Evolutionary conservation across 2,329 filamentous ascomycete genomes (phyloP).

Genomic region (Aspergillus neotritici): DNA sequence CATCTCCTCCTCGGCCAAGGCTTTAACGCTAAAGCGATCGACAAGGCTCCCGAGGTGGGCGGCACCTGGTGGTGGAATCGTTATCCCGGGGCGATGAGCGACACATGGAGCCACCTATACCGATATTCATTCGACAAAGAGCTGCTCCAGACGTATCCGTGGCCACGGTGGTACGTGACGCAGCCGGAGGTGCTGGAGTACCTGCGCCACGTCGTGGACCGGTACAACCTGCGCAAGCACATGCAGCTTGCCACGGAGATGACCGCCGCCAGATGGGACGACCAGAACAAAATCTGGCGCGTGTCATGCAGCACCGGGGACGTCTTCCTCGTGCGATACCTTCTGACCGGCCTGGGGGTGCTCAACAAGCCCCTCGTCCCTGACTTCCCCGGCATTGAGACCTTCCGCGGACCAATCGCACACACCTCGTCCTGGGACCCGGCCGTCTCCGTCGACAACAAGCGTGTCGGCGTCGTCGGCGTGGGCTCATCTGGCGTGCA

Average conservation of each 20-base stretch:
- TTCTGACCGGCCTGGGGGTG: conserved; percentile 16
- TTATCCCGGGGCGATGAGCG: conserved; percentile 43
- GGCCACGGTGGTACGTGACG: conserved; percentile 2
- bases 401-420: conserved; percentile 49
- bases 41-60: conserved; percentile 35
- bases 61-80: conserved; percentile 45
- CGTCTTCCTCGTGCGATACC: conserved; percentile 4
- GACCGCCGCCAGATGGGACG: conserved; percentile 11
- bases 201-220: conserved; percentile 21
- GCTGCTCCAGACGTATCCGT: conserved; percentile 12
- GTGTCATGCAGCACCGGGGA: conserved; percentile 5
- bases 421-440: conserved; percentile 52
- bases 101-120: conserved; percentile 28
- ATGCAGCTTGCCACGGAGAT: conserved; percentile 18
- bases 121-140: conserved; percentile 21
- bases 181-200: conserved; percentile 26
- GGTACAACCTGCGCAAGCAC: conserved; percentile 14
- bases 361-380: conserved; percentile 46
- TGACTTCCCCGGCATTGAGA: conserved; percentile 45
- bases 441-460: conserved; percentile 39
- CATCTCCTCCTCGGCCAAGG: conserved; percentile 35
- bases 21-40: conserved; percentile 35
- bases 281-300: conserved; percentile 10
- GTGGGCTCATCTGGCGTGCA: conserved; percentile 26
- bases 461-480: conserved; percentile 46